Conservation (phyloP, 371 early-diverging fungal species). For the Smittium culicis region DNA sequence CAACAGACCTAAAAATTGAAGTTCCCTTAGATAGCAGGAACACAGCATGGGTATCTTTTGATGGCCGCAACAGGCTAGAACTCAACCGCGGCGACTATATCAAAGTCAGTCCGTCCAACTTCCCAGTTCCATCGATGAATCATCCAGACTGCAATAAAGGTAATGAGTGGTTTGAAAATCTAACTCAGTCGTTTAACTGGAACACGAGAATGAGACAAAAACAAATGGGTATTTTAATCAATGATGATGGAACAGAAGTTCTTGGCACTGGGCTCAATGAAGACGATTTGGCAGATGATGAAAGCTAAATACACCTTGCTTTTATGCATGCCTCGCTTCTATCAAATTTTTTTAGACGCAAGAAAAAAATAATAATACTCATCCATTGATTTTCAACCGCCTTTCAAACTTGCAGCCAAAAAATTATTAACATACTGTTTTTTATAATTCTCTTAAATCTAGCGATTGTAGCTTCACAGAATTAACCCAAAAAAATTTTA, state of each 20-base stretch:
- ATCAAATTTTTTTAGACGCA: no score
- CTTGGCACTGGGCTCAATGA: background rate
- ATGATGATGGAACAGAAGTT: no score
- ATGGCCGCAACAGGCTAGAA: constrained; percentile 74
- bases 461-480: no score
- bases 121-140: constrained; percentile 69
- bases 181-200: constrained; percentile 66
- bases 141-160: constrained; percentile 41
- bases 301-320: no score
- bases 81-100: constrained; percentile 80
- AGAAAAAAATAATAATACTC: no score
- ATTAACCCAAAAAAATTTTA: no score
- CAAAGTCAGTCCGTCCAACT: constrained; percentile 63
- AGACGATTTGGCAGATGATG: background rate
- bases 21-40: constrained; percentile 53
- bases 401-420: no score
- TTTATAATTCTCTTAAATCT: no score
- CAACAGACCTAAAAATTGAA: constrained; percentile 57
- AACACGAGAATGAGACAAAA: constrained; percentile 67
- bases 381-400: no score
- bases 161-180: constrained; percentile 67
- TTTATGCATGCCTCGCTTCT: no score
- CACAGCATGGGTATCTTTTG: constrained; percentile 71
- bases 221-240: constrained; percentile 16
- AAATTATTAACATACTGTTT: no score